A percentile compares a stretch with the other conserved stretches of the same genome.
phyloP scores from a whole-genome alignment of 140 eudicot species.

The Cichorium intybus region DNA sequence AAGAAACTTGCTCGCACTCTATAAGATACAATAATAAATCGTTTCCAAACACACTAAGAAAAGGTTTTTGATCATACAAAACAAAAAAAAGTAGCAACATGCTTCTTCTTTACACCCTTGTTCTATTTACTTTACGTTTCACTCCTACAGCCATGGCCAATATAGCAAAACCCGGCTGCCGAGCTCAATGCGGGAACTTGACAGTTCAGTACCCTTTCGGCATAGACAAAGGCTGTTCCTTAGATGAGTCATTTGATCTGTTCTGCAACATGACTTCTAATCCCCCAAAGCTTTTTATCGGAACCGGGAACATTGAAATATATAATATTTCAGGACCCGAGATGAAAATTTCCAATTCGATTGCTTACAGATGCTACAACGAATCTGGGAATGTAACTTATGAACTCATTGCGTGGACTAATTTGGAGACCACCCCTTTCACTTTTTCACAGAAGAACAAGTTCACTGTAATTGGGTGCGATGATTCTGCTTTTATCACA shows the following conservation, averaged over 20 bases:
- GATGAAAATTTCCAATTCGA: neutral
- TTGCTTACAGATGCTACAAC: constrained; percentile 2
- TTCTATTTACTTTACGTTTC: neutral
- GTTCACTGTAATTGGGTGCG: constrained; percentile 26
- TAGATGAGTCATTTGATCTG: neutral
- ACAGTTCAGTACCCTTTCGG: constrained; percentile 1
- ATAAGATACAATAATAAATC: neutral
- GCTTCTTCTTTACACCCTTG: constrained; percentile 8
- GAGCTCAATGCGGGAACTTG: neutral
- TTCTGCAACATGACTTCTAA: neutral
- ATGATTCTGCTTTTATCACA: constrained; percentile 9
- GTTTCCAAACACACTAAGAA: neutral
- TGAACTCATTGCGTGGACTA: neutral
- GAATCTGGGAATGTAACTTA: neutral
- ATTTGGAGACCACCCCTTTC: neutral
- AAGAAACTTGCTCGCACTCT: no score
- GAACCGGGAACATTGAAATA: neutral
- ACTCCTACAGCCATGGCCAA: neutral
- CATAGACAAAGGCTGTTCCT: neutral
- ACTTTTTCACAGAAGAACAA: constrained; percentile 18
- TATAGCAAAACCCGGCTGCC: neutral
- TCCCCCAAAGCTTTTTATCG: constrained; percentile 2
- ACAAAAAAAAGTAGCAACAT: neutral
- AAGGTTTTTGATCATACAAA: neutral
- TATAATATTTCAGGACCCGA: neutral